A percentile compares a stretch with the other conserved stretches of the same genome.
These are phyloP conservation scores for Fusarium buharicum DNA, from an alignment of 2,329 filamentous ascomycete genomes.

Conservation along the genomic window DNA sequence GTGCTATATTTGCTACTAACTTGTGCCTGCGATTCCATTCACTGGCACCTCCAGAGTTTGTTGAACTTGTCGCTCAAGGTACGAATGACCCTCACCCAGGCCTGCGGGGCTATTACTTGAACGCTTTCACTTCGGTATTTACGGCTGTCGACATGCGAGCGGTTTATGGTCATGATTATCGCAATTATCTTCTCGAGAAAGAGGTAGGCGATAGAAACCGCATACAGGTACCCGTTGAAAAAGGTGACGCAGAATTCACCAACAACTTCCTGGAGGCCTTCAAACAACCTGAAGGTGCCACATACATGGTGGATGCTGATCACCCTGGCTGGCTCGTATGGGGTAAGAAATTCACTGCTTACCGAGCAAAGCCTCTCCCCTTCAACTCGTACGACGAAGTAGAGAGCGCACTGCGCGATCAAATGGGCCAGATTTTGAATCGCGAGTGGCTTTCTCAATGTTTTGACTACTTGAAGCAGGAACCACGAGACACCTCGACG, in stretches of 20 bases:
- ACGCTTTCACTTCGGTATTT: slow-evolving; percentile 80
- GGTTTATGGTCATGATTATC: slow-evolving; percentile 85
- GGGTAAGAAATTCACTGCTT: slow-evolving; percentile 87
- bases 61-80: slow-evolving; percentile 83
- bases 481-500: slow-evolving; percentile 81
- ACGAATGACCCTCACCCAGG: slow-evolving; percentile 92
- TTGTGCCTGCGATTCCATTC: slow-evolving; percentile 91
- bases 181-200: slow-evolving; percentile 84
- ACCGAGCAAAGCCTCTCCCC: slow-evolving; percentile 74
- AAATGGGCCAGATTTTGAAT: slow-evolving; percentile 83
- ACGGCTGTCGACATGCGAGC: slow-evolving; percentile 89
- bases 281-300: slow-evolving; percentile 70
- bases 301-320: slow-evolving; percentile 92
- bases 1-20: slow-evolving; percentile 89
- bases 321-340: slow-evolving; percentile 97
- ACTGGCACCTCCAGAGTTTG: slow-evolving; percentile 81
- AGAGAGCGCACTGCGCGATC: slow-evolving; percentile 77
- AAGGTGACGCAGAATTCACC: slow-evolving; percentile 83
- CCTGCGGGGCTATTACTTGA: slow-evolving; percentile 81
- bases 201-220: slow-evolving; percentile 79
- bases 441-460: slow-evolving; percentile 87
- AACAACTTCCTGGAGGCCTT: slow-evolving; percentile 81
- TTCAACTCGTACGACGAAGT: slow-evolving; percentile 81
- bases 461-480: slow-evolving; percentile 95
- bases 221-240: slow-evolving; percentile 75